Percentiles rank a stretch among this genome's conserved stretches.
Evolutionary conservation across 2,329 filamentous ascomycete genomes (phyloP).

Genomic region (Fusarium sambucinum): DNA sequence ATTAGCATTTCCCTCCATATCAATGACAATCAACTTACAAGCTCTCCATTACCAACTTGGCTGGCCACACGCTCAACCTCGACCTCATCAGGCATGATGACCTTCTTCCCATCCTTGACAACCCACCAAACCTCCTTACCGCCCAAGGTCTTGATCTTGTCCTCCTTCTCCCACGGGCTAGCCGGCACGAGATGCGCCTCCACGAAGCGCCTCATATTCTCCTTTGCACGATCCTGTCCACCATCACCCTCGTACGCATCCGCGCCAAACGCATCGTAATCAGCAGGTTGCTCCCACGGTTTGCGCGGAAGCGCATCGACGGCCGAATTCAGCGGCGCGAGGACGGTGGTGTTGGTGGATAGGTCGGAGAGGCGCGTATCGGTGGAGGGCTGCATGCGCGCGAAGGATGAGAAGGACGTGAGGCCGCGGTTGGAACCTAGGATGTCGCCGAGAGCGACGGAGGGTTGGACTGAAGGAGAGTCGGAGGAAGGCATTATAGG

Average conservation of each 20-base stretch:
- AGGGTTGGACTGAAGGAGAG: constrained; percentile 53
- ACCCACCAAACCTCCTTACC: constrained; percentile 86
- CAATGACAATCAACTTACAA: constrained; percentile 60
- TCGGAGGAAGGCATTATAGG: constrained; percentile 46
- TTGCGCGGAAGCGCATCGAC: constrained; percentile 84
- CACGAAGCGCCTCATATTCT: constrained; percentile 84
- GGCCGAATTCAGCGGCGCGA: constrained; percentile 87
- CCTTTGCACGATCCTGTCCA: constrained; percentile 80
- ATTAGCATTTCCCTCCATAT: constrained; percentile 3
- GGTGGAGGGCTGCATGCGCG: constrained; percentile 78
- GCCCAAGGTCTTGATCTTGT: constrained; percentile 73
- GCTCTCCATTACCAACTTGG: constrained; percentile 86
- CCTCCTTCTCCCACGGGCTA: constrained; percentile 79
- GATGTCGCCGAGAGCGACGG: constrained; percentile 83
- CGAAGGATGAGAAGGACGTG: constrained; percentile 86
- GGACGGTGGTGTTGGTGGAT: constrained; percentile 79
- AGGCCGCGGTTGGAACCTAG: constrained; percentile 82
- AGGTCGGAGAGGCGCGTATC: constrained; percentile 76
- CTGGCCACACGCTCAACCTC: constrained; percentile 81
- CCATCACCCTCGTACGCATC: constrained; percentile 80
- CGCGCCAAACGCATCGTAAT: constrained; percentile 75
- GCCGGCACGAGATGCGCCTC: constrained; percentile 83
- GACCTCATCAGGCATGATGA: constrained; percentile 83
- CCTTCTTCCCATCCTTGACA: constrained; percentile 72
- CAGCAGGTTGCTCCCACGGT: constrained; percentile 83